Evolutionary conservation across 805 yeast species (phyloP).

Genomic region (Saccharomycopsis selenospora): DNA sequence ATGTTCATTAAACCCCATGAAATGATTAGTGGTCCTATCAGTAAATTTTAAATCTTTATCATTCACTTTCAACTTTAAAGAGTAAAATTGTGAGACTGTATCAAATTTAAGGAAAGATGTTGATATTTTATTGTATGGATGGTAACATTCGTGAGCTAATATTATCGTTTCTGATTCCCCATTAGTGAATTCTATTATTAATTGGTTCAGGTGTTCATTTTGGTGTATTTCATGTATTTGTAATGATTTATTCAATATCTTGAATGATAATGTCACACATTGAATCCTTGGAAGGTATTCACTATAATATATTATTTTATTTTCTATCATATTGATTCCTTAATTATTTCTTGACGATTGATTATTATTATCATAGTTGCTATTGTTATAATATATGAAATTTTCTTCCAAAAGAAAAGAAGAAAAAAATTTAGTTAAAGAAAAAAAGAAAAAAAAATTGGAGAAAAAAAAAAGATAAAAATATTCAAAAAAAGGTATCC

Average conservation of each 20-base stretch:
- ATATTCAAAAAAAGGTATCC: too few relatives aligned
- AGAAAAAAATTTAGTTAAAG: too few relatives aligned
- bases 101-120: constrained; percentile 5
- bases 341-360: too few relatives aligned
- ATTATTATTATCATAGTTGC: too few relatives aligned
- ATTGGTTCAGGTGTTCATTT: background rate
- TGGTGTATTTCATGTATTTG: background rate
- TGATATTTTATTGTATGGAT: constrained; percentile 16
- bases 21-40: constrained; percentile 22
- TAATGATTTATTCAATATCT: background rate
- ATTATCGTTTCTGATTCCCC: background rate
- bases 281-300: constrained; percentile 19
- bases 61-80: constrained; percentile 4
- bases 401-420: too few relatives aligned
- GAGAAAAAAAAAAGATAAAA: too few relatives aligned
- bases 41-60: constrained; percentile 6
- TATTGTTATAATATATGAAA: too few relatives aligned
- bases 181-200: background rate
- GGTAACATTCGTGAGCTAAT: constrained; percentile 11
- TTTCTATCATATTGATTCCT: background rate
- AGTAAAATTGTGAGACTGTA: constrained; percentile 5
- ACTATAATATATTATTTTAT: constrained; percentile 11
- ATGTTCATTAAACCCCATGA: constrained; percentile 23
- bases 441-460: too few relatives aligned
- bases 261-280: constrained; percentile 10